Base-by-base conservation (phyloP, 352 stramenopile species). In the Globisporangium iwayamae region DNA sequence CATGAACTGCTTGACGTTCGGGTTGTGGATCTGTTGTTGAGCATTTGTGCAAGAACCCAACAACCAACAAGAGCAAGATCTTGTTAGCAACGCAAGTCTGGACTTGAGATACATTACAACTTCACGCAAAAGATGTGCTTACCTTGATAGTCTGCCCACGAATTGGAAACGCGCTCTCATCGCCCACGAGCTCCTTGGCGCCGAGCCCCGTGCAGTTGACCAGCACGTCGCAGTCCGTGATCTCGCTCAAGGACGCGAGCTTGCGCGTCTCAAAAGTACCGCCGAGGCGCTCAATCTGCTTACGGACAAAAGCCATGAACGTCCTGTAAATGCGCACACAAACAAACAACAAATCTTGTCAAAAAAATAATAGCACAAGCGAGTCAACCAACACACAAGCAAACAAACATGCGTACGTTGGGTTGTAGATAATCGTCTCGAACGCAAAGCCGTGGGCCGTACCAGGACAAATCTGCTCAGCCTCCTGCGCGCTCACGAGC, bases 401-500 rank as follows among this genome's bases (percentile, higher is more conserved):
- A 36, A 11, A 25, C n/a, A 18, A 62, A 38, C 14, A 69, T 36
- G 58, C 68, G 58, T 63, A 84, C 73, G 48, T 65, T 51, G 80
- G 77, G 50, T 83, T 87, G 76, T 87, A 89, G 60, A 91, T 81
- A 65, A 89, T 77, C 16, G 82, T 85, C 47, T 68, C 67, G 56
- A 87, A 87, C 46, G 74, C 60, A 45, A 70, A 83, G 34, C 82
- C 82, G 47, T 90, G 79, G 3, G 69, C 68, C 13, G 78, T 77
- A 28, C 71, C 76, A 0, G 78, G 66, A 5, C 67, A 73, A 51
- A 85, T 71, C 7, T 69, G 47, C 0, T 38, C 46, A 6, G 75
- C 79, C 55, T 91, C 78, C 9, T 75, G 66, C 0, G 32, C 62
- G 47, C 66, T 73, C 13, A 91, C 56, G 20, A 86, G 46, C 2